Percentiles rank a stretch among this genome's conserved stretches.
phyloP scores from a whole-genome alignment of 2,329 filamentous ascomycete species.

The Monascus ruber region DNA sequence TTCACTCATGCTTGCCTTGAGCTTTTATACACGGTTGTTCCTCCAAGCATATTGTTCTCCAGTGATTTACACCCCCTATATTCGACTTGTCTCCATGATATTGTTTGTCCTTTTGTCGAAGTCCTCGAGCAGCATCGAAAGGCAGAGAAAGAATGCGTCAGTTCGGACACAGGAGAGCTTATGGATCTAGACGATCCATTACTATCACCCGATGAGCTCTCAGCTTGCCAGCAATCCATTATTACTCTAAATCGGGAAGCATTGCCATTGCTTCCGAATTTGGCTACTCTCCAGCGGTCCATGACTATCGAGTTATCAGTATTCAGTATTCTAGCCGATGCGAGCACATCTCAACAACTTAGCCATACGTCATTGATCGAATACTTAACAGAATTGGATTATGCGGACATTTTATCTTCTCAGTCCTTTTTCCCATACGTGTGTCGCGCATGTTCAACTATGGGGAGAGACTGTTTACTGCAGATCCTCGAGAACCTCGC shows the following conservation, averaged over 20 bases:
- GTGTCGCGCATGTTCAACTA: conserved; percentile 17
- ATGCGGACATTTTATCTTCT: conserved; percentile 27
- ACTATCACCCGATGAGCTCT: conserved; percentile 12
- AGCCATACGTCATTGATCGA: conserved; percentile 13
- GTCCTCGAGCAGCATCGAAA: conserved; percentile 20
- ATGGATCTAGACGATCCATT: conserved; percentile 36
- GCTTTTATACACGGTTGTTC: conserved; percentile 23
- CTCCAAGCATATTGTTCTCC: conserved; percentile 8
- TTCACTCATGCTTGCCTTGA: conserved; percentile 21
- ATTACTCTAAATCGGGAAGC: conserved; percentile 22
- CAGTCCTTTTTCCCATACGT: conserved; percentile 18
- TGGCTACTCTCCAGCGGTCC: conserved; percentile 24
- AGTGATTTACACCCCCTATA: conserved; percentile 9
- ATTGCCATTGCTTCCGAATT: conserved; percentile 18
- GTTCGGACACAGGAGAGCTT: conserved; percentile 13
- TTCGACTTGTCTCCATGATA: conserved; percentile 12
- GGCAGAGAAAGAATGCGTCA: conserved; percentile 7
- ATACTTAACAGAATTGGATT: conserved; percentile 26
- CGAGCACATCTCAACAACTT: background rate
- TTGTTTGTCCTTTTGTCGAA: conserved; percentile 18
- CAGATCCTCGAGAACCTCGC: conserved; percentile 38
- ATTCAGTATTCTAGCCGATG: conserved; percentile 9
- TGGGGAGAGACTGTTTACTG: conserved; percentile 28
- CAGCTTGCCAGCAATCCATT: conserved; percentile 12
- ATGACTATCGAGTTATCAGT: conserved; percentile 24